These are phyloP conservation scores for Geum urbanum DNA, from an alignment of 306 rosid species.

Conservation along the genomic window DNA sequence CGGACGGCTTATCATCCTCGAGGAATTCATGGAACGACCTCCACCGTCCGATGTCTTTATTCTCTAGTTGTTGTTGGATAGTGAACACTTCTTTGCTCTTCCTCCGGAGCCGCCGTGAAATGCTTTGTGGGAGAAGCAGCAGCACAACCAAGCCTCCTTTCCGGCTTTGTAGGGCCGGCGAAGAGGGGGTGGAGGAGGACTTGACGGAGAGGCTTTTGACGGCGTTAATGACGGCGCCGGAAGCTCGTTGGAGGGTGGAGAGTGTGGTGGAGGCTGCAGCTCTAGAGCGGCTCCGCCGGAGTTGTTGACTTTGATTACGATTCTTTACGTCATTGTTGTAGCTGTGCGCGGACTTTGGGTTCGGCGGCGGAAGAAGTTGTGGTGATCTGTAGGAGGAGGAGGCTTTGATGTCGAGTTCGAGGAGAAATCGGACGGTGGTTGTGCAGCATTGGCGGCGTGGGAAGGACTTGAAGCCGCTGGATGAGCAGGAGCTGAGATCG, in stretches of 20 bases:
- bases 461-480: constrained; percentile 71
- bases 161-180: constrained; percentile 8
- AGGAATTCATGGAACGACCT: constrained; percentile 34
- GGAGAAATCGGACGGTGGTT: constrained; percentile 41
- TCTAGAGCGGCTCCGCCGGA: constrained; percentile 17
- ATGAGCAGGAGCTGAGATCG: constrained; percentile 70
- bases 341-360: not conserved
- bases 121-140: constrained; percentile 35
- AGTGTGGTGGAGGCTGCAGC: constrained; percentile 27
- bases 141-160: constrained; percentile 6
- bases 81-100: constrained; percentile 32
- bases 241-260: constrained; percentile 53
- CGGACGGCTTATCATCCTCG: constrained; percentile 24
- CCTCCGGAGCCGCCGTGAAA: constrained; percentile 49
- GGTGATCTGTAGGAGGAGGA: constrained; percentile 5
- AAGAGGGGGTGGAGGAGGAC: not conserved
- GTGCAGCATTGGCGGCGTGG: constrained; percentile 77
- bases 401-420: constrained; percentile 43
- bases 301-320: constrained; percentile 7
- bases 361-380: not conserved
- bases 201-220: constrained; percentile 38
- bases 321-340: not conserved
- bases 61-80: constrained; percentile 21
- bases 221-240: constrained; percentile 48
- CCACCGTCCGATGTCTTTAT: constrained; percentile 20